Percentiles rank a stretch among this genome's conserved stretches.
These are phyloP conservation scores for Fusarium sublunatum DNA, from an alignment of 2,329 filamentous ascomycete species.

Conservation along the genomic window DNA sequence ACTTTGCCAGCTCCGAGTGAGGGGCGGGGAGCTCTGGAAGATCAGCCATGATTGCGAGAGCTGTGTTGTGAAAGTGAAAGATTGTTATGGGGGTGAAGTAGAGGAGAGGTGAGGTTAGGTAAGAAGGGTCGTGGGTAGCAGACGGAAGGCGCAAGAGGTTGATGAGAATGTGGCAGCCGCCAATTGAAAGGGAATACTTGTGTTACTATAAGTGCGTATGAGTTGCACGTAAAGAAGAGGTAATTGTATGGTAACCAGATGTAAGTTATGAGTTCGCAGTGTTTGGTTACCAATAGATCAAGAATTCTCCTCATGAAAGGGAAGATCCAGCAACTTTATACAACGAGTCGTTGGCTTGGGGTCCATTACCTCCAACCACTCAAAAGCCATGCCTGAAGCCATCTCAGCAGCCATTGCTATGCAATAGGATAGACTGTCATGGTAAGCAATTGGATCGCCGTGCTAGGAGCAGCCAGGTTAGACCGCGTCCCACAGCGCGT, in stretches of 20 bases:
- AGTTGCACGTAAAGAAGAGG: too few species aligned
- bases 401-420: slow-evolving; percentile 19
- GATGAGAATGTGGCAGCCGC: not conserved
- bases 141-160: slow-evolving; percentile 5
- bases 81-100: too few species aligned
- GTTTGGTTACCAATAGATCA: not conserved
- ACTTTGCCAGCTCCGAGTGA: slow-evolving; percentile 58
- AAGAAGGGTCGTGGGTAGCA: not conserved
- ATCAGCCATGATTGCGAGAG: slow-evolving; percentile 46
- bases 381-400: slow-evolving; percentile 24
- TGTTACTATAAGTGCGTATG: too few species aligned
- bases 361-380: not conserved
- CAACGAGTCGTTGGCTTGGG: slow-evolving; percentile 6
- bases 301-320: not conserved
- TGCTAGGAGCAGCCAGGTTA: slow-evolving; percentile 19
- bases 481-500: slow-evolving; percentile 30
- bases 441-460: not conserved
- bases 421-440: too few species aligned
- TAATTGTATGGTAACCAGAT: not conserved
- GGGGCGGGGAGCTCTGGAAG: slow-evolving; percentile 61
- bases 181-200: slow-evolving; percentile 4
- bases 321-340: slow-evolving; percentile 38
- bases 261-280: not conserved
- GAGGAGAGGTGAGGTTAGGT: not conserved
- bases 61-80: not conserved